These are phyloP conservation scores for Backusella westeae DNA, from an alignment of 192 early-diverging fungal species.

Conservation along the genomic window DNA sequence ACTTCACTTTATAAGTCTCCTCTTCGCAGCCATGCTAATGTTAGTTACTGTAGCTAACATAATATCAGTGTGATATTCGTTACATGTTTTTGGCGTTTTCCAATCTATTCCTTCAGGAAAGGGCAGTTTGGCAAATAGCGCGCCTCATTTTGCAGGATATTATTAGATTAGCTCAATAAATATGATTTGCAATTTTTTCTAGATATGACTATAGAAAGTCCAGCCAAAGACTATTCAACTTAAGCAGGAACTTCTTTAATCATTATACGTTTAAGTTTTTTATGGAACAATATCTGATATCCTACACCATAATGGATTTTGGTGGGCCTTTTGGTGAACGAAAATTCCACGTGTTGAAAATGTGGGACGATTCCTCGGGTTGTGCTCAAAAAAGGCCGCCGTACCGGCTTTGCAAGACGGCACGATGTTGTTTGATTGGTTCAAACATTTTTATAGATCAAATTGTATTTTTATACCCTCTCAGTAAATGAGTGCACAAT, in stretches of 20 bases:
- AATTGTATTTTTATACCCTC: background rate
- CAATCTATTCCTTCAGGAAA: too few relatives aligned
- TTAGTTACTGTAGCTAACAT: too few relatives aligned
- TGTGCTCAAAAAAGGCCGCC: constrained; percentile 86
- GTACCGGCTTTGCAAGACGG: constrained; percentile 50
- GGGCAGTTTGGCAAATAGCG: too few relatives aligned
- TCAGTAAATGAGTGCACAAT: background rate
- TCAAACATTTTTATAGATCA: background rate
- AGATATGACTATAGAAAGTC: background rate
- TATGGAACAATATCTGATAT: constrained; percentile 76
- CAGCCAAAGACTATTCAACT: background rate
- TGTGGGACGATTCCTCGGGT: constrained; percentile 95
- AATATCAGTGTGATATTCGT: too few relatives aligned
- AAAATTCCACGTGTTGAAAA: constrained; percentile 94
- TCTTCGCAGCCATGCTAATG: too few relatives aligned
- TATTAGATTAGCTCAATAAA: too few relatives aligned
- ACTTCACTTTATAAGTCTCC: too few relatives aligned
- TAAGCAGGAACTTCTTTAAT: background rate
- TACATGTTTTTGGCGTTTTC: too few relatives aligned
- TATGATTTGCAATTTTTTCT: too few relatives aligned
- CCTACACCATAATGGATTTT: constrained; percentile 85
- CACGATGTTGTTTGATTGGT: background rate
- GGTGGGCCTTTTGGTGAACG: constrained; percentile 87
- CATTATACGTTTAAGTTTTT: background rate
- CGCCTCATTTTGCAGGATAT: too few relatives aligned